Conservation (phyloP, 1,284 basidiomycete genomes). For the Sparassis latifolia region DNA sequence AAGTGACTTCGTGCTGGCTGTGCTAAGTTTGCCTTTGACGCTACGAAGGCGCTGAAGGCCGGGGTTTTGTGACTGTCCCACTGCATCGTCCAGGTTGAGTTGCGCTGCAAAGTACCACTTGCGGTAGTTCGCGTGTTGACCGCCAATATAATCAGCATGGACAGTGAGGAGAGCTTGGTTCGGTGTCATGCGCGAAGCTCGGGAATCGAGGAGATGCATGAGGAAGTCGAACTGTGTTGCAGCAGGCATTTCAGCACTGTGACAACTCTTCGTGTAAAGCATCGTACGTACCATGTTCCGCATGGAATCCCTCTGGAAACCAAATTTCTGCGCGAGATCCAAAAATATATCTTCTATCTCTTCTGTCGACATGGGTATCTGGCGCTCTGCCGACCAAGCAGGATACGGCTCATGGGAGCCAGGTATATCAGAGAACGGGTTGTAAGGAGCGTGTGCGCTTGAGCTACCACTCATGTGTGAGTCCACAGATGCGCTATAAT, state of each 20-base stretch:
- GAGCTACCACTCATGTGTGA: conserved; percentile 32
- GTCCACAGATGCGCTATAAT: conserved; percentile 29
- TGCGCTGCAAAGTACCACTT: conserved; percentile 99
- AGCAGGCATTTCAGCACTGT: neutral
- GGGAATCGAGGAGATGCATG: conserved; percentile 96
- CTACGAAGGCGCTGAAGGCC: conserved; percentile 86
- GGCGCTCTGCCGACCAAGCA: conserved; percentile 89
- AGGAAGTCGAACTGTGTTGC: conserved; percentile 83
- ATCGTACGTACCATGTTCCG: conserved; percentile 69
- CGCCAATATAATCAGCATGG: conserved; percentile 98
- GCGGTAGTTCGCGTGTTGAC: conserved; percentile 93
- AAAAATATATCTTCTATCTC: conserved; percentile 99
- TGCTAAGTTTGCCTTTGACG: conserved; percentile 61
- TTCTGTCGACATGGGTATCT: conserved; percentile 95
- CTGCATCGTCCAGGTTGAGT: conserved; percentile 97
- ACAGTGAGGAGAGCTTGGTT: conserved; percentile 93
- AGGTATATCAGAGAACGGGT: conserved; percentile 43
- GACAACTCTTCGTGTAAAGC: neutral
- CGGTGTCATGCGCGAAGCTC: conserved; percentile 97
- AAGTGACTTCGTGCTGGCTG: conserved; percentile 75
- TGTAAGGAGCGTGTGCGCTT: conserved; percentile 50
- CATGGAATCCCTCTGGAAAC: conserved; percentile 94
- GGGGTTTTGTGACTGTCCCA: conserved; percentile 92
- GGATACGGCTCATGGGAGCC: conserved; percentile 77
- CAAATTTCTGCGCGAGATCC: conserved; percentile 98